Evolutionary conservation across 1,284 basidiomycete species (phyloP), one percentile per base, ranked within the genome.

Genomic region (Clitocybe nebularis): DNA sequence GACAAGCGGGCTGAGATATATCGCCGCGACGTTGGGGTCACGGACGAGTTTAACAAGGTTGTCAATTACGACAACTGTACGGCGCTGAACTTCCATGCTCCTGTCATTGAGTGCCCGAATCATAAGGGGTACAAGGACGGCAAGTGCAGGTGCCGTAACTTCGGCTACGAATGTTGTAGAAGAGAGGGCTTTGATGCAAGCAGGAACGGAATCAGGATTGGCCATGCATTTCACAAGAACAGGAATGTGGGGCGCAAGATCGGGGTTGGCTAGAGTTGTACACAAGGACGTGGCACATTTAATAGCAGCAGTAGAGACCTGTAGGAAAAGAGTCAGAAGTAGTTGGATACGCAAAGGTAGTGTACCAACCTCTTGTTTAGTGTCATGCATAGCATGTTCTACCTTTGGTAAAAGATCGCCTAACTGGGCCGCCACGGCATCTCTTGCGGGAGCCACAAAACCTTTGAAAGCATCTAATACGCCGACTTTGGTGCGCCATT

Each of bases 41-140:
- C 95, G 86, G 34, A 99, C 96, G 43, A 99, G 85, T 70, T 98
- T 99, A 67, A 98, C 95, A 44, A 99, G 77, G 68, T 99, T 99
- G 62, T 95, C 93, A 48, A 95, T 83, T 56, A 99, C 90, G 42
- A 99, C 88, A 47, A 95, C 93, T 0, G 84, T 80, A 22, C 86
- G 75, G 47, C 91, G 84, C 60, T 93, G 90, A 16, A 91, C 90
- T 61, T 97, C 93, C 82, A 94, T 96, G 51, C 91, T 94, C 52
- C 95, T 81, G 66, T 98, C 95, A 60, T 95, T 95, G 53, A 99
- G 74, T 5, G 93, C 95, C 59, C 96, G 92, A 41, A 83, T 76
- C 42, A 99, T 75, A 29, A 99, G 80, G 4, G 95, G 95, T 1
- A 96, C 93, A 53, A 99, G 83, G 54, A 99, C 93, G 17, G 96